Conservation (phyloP, 2,329 filamentous ascomycete genomes). For the Xylaria sp. region DNA sequence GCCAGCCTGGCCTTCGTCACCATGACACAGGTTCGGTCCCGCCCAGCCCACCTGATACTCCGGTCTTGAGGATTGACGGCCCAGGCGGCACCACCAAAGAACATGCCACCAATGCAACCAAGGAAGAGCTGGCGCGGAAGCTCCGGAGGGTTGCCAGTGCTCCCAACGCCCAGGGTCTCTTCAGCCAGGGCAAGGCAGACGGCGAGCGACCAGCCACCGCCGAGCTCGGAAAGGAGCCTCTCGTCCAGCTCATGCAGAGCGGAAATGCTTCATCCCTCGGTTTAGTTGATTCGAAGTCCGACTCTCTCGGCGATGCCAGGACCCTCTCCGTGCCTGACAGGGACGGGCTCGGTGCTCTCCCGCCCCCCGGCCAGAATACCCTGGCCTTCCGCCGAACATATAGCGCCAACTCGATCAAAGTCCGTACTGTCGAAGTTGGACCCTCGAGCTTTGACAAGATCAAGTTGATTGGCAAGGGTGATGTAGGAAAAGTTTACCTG, state of each 20-base stretch:
- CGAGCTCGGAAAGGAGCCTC: constrained; percentile 85
- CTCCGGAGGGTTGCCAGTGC: constrained; percentile 94
- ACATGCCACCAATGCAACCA: constrained; percentile 80
- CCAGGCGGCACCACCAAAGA: constrained; percentile 71
- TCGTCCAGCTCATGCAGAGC: constrained; percentile 70
- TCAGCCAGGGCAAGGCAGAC: constrained; percentile 66
- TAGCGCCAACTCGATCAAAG: constrained; percentile 99
- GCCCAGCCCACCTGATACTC: constrained; percentile 91
- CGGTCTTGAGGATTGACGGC: constrained; percentile 78
- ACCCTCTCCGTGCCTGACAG: constrained; percentile 57
- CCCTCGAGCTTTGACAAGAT: constrained; percentile 99
- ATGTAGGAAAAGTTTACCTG: constrained; percentile 98
- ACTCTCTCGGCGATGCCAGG: constrained; percentile 52
- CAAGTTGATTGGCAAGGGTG: constrained; percentile 98
- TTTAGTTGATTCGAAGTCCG: constrained; percentile 58
- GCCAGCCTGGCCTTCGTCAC: constrained; percentile 90
- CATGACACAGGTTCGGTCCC: constrained; percentile 95
- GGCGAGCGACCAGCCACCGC: constrained; percentile 82
- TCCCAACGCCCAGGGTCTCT: constrained; percentile 94
- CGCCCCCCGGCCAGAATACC: constrained; percentile 73
- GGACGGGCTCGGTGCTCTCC: constrained; percentile 69
- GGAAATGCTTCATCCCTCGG: constrained; percentile 61
- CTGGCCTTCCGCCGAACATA: constrained; percentile 93
- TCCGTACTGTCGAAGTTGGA: constrained; percentile 94
- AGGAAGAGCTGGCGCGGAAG: constrained; percentile 94